phyloP scores from a whole-genome alignment of 257 asterid genomes.

The Buddleja alternifolia region DNA sequence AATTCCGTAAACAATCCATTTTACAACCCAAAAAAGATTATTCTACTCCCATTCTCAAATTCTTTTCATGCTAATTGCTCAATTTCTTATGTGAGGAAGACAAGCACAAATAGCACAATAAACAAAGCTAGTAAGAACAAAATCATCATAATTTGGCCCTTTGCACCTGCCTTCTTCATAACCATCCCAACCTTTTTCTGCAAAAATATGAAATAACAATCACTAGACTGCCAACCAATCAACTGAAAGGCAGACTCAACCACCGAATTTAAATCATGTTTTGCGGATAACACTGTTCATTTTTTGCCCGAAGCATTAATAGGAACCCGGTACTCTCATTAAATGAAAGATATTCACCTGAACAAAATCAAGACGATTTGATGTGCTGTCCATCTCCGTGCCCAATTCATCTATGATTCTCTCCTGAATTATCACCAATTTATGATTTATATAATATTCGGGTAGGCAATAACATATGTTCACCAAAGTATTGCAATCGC shows the following conservation, averaged over 20 bases:
- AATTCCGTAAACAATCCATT: too few relatives aligned
- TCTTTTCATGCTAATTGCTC: too few relatives aligned
- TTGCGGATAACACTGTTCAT: not conserved
- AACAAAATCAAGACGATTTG: constrained; percentile 96
- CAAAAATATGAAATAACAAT: constrained; percentile 22
- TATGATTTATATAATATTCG: not conserved
- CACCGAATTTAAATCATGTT: not conserved
- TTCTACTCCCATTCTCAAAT: too few relatives aligned
- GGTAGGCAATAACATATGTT: not conserved
- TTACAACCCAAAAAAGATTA: too few relatives aligned
- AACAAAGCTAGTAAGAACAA: constrained; percentile 73
- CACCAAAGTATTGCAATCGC: constrained; percentile 1
- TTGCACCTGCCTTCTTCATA: constrained; percentile 94
- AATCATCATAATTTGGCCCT: constrained; percentile 96
- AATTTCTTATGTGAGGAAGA: constrained; percentile 64
- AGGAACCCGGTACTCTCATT: not conserved
- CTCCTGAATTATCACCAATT: constrained; percentile 56
- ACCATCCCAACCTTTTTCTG: constrained; percentile 95
- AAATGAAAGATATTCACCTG: constrained; percentile 55
- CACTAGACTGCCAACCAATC: constrained; percentile 1
- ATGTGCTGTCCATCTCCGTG: constrained; percentile 91
- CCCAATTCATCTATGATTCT: constrained; percentile 81
- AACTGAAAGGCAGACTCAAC: not conserved
- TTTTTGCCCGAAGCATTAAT: constrained; percentile 9
- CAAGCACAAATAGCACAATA: constrained; percentile 80